A percentile compares a stretch with the other conserved stretches of the same genome.
Conservation (phyloP, 257 asterid genomes). For the Galeopsis tetrahit region DNA sequence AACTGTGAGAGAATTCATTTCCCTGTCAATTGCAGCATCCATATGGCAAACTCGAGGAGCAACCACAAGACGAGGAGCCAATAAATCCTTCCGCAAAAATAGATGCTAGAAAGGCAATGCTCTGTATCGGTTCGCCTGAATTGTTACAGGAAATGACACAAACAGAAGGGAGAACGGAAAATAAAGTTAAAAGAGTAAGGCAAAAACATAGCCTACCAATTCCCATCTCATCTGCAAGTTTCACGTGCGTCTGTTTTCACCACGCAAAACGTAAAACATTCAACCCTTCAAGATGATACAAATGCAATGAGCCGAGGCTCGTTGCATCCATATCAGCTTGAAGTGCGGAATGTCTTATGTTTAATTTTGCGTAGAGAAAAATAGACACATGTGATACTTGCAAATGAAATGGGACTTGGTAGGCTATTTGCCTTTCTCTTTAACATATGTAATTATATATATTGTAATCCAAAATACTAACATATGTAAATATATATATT, state of each 20-base stretch:
- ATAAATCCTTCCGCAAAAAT: slow-evolving; percentile 75
- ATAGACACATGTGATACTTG: too few relatives aligned
- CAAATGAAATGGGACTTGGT: too few relatives aligned
- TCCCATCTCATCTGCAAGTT: slow-evolving; percentile 99
- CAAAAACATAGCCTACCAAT: slow-evolving; percentile 74
- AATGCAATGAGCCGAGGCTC: slow-evolving; percentile 98
- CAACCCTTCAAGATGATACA: slow-evolving; percentile 99
- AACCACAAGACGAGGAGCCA: slow-evolving; percentile 91
- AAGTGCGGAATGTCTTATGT: too few relatives aligned
- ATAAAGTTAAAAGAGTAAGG: slow-evolving; percentile 26
- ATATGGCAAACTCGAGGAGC: slow-evolving; percentile 99
- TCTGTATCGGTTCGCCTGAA: slow-evolving; percentile 97
- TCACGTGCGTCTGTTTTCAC: slow-evolving; percentile 97
- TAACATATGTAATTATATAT: too few relatives aligned
- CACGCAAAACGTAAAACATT: slow-evolving; percentile 95
- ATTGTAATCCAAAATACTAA: too few relatives aligned
- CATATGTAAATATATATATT: too few relatives aligned
- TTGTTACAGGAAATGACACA: slow-evolving; percentile 29
- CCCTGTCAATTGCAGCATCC: slow-evolving; percentile 70
- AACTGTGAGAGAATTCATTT: too few relatives aligned
- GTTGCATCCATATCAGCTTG: too few relatives aligned
- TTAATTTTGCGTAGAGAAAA: too few relatives aligned
- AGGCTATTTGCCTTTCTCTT: too few relatives aligned
- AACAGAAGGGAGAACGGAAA: slow-evolving; percentile 16
- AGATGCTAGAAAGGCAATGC: slow-evolving; percentile 96